phyloP scores from a whole-genome alignment of 768 basidiomycete genomes.

The Amyloporia xantha region DNA sequence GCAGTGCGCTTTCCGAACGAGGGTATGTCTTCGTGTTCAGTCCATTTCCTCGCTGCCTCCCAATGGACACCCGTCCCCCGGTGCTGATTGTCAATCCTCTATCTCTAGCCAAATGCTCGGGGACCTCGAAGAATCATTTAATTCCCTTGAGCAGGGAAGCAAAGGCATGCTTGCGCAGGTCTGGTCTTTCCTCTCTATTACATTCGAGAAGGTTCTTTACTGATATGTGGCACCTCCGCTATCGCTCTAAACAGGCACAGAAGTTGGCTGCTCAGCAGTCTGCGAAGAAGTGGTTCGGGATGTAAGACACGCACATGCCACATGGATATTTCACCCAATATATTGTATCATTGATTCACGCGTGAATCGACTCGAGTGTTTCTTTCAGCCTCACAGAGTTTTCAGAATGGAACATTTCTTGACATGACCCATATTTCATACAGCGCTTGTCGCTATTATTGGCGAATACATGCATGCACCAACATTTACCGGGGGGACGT shows the following conservation, averaged over 20 bases:
- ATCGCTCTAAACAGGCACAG: constrained; percentile 41
- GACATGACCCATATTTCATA: not conserved
- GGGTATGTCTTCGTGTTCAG: constrained; percentile 36
- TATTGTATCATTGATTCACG: too few species aligned
- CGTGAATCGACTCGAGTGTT: too few species aligned
- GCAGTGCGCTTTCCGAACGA: constrained; percentile 51
- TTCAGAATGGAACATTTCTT: too few species aligned
- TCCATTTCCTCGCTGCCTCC: not conserved
- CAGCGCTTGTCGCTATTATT: not conserved
- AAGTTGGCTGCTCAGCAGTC: constrained; percentile 55
- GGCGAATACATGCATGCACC: not conserved
- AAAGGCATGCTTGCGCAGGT: constrained; percentile 62
- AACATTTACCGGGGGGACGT: too few species aligned
- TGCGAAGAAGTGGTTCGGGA: constrained; percentile 60
- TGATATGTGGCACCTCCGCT: not conserved
- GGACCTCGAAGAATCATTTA: constrained; percentile 55
- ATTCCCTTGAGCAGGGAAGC: constrained; percentile 59
- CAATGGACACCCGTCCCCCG: not conserved
- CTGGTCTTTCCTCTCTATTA: not conserved
- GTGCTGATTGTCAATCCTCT: not conserved
- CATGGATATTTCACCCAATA: not conserved
- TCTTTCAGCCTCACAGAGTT: too few species aligned
- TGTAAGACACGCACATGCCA: constrained; percentile 27
- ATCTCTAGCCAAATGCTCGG: constrained; percentile 55
- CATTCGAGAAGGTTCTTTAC: not conserved